Conservation (phyloP, 352 stramenopile species). For the Hyaloperonospora arabidopsidis region DNA sequence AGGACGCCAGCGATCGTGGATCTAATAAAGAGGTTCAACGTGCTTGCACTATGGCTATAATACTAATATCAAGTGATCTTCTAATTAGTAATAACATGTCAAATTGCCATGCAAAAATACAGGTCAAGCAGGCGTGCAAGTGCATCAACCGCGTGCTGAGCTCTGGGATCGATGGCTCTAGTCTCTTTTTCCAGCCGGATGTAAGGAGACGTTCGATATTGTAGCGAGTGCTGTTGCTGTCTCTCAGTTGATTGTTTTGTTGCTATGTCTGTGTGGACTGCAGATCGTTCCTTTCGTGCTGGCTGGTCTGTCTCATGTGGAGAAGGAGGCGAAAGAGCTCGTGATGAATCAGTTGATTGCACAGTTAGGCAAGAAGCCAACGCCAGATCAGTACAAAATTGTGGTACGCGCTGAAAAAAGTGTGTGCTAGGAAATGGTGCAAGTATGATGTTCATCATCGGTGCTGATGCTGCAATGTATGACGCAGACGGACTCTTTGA, state of each 20-base stretch:
- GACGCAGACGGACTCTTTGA: slow-evolving; percentile 33
- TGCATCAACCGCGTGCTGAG: slow-evolving; percentile 74
- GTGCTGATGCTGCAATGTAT: slow-evolving; percentile 15
- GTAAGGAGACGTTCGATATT: slow-evolving; percentile 19
- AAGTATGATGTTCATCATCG: background rate
- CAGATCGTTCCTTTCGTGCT: slow-evolving; percentile 71
- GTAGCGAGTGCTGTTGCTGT: slow-evolving; percentile 4
- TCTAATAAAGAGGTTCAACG: slow-evolving; percentile 50
- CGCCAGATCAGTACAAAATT: slow-evolving; percentile 35
- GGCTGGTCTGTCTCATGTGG: slow-evolving; percentile 54
- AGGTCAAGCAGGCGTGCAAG: slow-evolving; percentile 66
- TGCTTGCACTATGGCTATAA: background rate
- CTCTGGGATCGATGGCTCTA: slow-evolving; percentile 36
- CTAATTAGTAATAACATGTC: background rate
- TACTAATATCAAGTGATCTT: background rate
- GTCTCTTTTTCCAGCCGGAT: slow-evolving; percentile 70
- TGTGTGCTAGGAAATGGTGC: background rate
- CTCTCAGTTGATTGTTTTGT: background rate
- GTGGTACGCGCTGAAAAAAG: slow-evolving; percentile 32
- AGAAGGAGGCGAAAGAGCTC: slow-evolving; percentile 49
- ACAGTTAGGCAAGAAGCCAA: slow-evolving; percentile 50
- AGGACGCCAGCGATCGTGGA: slow-evolving; percentile 61
- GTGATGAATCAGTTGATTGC: slow-evolving; percentile 66
- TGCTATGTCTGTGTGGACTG: background rate
- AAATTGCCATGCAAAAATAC: background rate